Evolutionary conservation across 352 stramenopile species (phyloP).

Genomic region (Phytopythium mirpurense): DNA sequence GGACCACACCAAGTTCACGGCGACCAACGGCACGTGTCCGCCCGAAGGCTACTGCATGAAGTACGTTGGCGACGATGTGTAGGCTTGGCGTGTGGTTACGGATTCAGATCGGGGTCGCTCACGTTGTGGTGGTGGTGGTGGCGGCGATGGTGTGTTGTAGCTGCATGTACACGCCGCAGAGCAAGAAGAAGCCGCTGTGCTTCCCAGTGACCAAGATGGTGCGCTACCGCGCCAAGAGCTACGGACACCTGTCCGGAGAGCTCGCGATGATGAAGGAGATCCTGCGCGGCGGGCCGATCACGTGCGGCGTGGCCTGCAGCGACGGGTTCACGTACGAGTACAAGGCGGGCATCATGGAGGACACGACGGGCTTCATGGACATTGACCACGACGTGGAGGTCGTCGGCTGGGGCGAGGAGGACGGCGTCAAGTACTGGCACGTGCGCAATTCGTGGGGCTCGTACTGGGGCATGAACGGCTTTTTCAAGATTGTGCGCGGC

Average conservation of each 20-base stretch:
- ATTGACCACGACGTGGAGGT: constrained; percentile 83
- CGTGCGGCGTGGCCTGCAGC: constrained; percentile 91
- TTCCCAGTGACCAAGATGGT: constrained; percentile 79
- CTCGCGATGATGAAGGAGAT: constrained; percentile 82
- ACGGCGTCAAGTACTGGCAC: constrained; percentile 95
- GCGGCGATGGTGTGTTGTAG: constrained; percentile 13
- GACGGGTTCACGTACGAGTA: constrained; percentile 87
- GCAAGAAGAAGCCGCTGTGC: constrained; percentile 31
- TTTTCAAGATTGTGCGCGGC: constrained; percentile 92
- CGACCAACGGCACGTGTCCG: constrained; percentile 66
- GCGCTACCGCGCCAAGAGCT: constrained; percentile 71
- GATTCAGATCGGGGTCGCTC: background rate
- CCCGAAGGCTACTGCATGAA: constrained; percentile 82
- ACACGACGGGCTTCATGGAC: constrained; percentile 85
- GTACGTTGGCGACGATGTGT: constrained; percentile 48
- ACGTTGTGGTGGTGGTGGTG: background rate
- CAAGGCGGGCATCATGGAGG: constrained; percentile 89
- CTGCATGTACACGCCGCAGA: constrained; percentile 75
- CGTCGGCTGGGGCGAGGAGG: constrained; percentile 90
- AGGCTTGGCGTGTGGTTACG: too few relatives aligned
- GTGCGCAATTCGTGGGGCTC: constrained; percentile 94
- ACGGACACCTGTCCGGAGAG: constrained; percentile 65
- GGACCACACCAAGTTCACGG: constrained; percentile 69
- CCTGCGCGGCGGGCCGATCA: constrained; percentile 83
- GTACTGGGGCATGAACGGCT: constrained; percentile 96